phyloP scores from a whole-genome alignment of 805 yeast genomes.

The Myxozyma sirexii region DNA sequence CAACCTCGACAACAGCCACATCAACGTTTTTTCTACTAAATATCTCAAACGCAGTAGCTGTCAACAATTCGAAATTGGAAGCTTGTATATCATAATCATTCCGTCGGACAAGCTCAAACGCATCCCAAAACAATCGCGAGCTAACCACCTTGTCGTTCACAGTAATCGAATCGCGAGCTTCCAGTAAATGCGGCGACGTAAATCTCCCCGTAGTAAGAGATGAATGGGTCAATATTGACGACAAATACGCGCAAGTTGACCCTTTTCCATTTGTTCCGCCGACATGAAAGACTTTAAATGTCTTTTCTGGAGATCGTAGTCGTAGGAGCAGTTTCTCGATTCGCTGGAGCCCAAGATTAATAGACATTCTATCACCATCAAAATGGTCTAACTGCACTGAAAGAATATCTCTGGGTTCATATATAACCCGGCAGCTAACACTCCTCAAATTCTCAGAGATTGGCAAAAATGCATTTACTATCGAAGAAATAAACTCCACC shows the following conservation, averaged over 20 bases:
- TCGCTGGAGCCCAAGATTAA: conserved; percentile 62
- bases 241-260: conserved; percentile 80
- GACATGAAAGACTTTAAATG: conserved; percentile 74
- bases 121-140: conserved; percentile 48
- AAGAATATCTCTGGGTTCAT: too few species aligned
- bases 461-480: not conserved
- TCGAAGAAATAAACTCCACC: not conserved
- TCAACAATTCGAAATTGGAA: conserved; percentile 84
- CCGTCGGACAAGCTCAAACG: conserved; percentile 50
- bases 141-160: conserved; percentile 64
- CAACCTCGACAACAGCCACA: conserved; percentile 88
- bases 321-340: conserved; percentile 48
- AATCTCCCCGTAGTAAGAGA: conserved; percentile 68
- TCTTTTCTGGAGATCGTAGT: conserved; percentile 59
- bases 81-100: conserved; percentile 49
- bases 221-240: conserved; percentile 59
- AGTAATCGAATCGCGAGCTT: conserved; percentile 73
- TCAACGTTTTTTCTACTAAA: conserved; percentile 64
- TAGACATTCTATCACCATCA: conserved; percentile 32
- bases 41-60: conserved; percentile 81
- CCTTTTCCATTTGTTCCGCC: conserved; percentile 99
- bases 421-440: too few species aligned
- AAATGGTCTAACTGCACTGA: not conserved
- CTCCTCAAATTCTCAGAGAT: too few species aligned
- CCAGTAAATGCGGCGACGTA: conserved; percentile 83